A percentile compares a stretch with the other conserved stretches of the same genome.
phyloP scores from a whole-genome alignment of 306 rosid genomes.

The Corylus americana region DNA sequence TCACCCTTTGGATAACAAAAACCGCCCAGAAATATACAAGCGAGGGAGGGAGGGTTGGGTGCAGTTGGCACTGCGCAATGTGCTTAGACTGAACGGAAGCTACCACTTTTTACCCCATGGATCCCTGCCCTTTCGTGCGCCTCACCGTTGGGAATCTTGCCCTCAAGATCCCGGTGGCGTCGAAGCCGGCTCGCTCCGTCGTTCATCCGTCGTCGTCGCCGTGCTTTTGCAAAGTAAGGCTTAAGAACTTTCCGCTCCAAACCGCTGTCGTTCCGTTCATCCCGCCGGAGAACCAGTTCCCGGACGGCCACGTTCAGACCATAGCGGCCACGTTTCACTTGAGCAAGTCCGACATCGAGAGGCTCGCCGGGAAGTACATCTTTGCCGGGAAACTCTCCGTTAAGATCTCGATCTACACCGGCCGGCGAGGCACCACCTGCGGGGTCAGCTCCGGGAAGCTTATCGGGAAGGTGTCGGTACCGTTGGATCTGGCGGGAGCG shows the following conservation, averaged over 20 bases:
- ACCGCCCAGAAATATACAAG: no score
- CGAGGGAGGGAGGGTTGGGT: no score
- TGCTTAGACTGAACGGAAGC: not conserved
- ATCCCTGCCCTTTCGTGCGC: constrained; percentile 78
- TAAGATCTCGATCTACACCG: constrained; percentile 61
- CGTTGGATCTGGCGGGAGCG: constrained; percentile 56
- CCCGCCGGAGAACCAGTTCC: constrained; percentile 39
- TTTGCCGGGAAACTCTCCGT: constrained; percentile 47
- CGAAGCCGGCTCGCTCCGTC: constrained; percentile 67
- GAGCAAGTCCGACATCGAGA: constrained; percentile 56
- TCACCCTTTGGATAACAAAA: no score
- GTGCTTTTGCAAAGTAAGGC: constrained; percentile 69
- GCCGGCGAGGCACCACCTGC: constrained; percentile 59
- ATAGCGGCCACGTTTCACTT: constrained; percentile 69
- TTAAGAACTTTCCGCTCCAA: constrained; percentile 58
- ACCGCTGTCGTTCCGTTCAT: constrained; percentile 63
- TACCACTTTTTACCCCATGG: constrained; percentile 39
- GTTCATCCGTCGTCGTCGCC: constrained; percentile 80
- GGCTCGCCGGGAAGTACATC: constrained; percentile 40
- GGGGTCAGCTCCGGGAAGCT: constrained; percentile 63
- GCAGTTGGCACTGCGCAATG: no score
- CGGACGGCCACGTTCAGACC: constrained; percentile 40
- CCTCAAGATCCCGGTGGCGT: constrained; percentile 70
- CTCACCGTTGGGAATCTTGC: constrained; percentile 69
- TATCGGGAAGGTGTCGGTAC: constrained; percentile 52